phyloP scores from a whole-genome alignment of 257 asterid genomes.

The Pogostemon cablin region DNA sequence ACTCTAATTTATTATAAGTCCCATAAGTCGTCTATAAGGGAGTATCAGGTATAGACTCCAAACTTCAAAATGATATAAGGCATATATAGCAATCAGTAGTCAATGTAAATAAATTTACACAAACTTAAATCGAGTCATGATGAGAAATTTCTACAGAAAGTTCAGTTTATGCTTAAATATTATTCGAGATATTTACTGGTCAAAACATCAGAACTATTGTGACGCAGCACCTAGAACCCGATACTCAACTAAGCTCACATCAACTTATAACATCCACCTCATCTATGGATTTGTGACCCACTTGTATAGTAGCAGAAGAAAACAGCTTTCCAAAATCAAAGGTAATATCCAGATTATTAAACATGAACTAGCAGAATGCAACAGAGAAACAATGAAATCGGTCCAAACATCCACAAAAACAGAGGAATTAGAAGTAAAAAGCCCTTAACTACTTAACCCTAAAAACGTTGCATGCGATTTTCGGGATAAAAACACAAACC shows the following conservation, averaged over 20 bases:
- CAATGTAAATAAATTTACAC: slow-evolving; percentile 17
- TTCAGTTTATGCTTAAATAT: background rate
- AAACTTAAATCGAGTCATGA: background rate
- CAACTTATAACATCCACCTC: background rate
- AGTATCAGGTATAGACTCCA: slow-evolving; percentile 4
- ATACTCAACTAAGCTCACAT: background rate
- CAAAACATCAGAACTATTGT: background rate
- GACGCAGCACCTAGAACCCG: background rate
- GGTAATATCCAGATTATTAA: slow-evolving; percentile 6
- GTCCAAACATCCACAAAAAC: slow-evolving; percentile 1
- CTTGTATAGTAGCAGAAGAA: background rate
- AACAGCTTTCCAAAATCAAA: background rate
- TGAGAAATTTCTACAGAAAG: background rate
- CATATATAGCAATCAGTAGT: slow-evolving; percentile 1
- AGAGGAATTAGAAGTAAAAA: background rate
- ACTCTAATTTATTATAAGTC: no score
- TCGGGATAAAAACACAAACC: slow-evolving; percentile 48
- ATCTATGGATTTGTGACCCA: background rate
- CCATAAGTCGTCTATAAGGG: background rate
- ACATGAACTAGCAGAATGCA: slow-evolving; percentile 5
- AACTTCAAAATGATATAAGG: slow-evolving; percentile 12
- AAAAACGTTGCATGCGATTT: slow-evolving; percentile 21
- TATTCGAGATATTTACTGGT: background rate
- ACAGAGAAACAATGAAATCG: background rate
- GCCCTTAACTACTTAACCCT: background rate